Base-by-base conservation (phyloP, 2,329 filamentous ascomycete species). In the Neofusicoccum cordaticola region DNA sequence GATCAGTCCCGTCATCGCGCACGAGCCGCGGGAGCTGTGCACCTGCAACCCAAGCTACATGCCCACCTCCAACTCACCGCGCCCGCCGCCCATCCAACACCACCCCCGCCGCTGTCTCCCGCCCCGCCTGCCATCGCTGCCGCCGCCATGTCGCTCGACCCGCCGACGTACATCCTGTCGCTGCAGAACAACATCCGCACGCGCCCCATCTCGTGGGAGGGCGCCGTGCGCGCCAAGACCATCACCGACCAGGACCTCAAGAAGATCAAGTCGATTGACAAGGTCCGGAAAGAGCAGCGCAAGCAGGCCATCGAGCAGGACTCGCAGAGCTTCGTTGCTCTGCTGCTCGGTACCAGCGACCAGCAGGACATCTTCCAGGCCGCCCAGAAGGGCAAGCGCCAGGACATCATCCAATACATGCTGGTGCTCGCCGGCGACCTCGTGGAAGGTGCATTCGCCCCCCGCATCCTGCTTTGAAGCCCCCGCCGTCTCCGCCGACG, bases 131-230 rank as follows among this genome's bases (percentile, higher is more conserved):
- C 64, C 17, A 52, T 34, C 48, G 31, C 17, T 39, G 17, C 62
- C 70, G 70, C 66, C 70, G 70, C 65, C 69, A 97, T 97, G 93
- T 94, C 93, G 77, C 87, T 96, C 78, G 93, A 97, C 77, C 90
- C 92, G 71, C 93, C 93, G 66, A 91, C 91, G 66, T 97, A 97
- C 79, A 86, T 91, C 69, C 85, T 88, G 75, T 94, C 92, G 71
- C 86, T 97, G 71, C 93, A 97, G 83, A 96, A 92, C 86, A 98
- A 98, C 84, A 97, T 98, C 78, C 92, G 95, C 75, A 90, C 92
- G 75, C 88, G 95, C 71, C 93, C 93, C 69, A 97, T 99, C 80
- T 93, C 94, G 65, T 99, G 95, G 95, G 94, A 98, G 80, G 94
- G 94, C 73, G 93, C 94, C 73, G 92, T 96, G 70, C 88, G 95